A percentile compares a stretch with the other conserved stretches of the same genome.
These are phyloP conservation scores for Russula earlei DNA, from an alignment of 768 basidiomycete genomes.

Conservation along the genomic window DNA sequence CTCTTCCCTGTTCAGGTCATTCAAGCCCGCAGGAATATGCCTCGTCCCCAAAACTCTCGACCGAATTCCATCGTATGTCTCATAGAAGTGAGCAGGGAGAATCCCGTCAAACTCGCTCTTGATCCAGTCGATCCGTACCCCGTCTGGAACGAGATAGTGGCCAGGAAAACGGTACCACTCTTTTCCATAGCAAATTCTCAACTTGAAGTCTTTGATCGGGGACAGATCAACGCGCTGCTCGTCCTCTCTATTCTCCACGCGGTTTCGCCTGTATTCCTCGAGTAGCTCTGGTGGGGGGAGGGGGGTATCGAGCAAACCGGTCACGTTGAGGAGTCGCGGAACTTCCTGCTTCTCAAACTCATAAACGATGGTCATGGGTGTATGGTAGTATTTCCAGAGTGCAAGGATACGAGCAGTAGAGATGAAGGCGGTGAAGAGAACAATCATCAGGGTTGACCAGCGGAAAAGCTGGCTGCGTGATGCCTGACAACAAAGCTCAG, in stretches of 20 bases:
- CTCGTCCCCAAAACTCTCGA: slow-evolving; percentile 60
- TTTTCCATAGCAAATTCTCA: slow-evolving; percentile 80
- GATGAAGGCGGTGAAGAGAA: slow-evolving; percentile 55
- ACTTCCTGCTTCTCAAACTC: slow-evolving; percentile 71
- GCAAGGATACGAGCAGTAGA: slow-evolving; percentile 78
- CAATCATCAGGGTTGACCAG: slow-evolving; percentile 58
- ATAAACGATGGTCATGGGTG: slow-evolving; percentile 64
- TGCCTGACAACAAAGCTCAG: slow-evolving; percentile 41
- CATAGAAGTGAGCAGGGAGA: slow-evolving; percentile 74
- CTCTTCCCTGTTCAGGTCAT: slow-evolving; percentile 83
- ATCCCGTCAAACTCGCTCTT: slow-evolving; percentile 88
- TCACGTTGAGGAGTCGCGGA: slow-evolving; percentile 68
- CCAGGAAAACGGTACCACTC: slow-evolving; percentile 97
- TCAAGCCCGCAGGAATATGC: slow-evolving; percentile 54
- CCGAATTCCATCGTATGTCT: slow-evolving; percentile 29
- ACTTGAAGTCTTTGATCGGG: slow-evolving; percentile 55
- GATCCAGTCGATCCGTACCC: slow-evolving; percentile 76
- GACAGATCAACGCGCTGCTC: slow-evolving; percentile 51
- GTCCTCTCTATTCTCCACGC: slow-evolving; percentile 30
- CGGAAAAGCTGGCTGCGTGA: slow-evolving; percentile 69
- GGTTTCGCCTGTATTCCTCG: slow-evolving; percentile 24
- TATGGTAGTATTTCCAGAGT: slow-evolving; percentile 82
- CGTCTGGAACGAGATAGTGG: slow-evolving; percentile 79
- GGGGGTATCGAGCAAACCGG: slow-evolving; percentile 49
- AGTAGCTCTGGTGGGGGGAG: slow-evolving; percentile 36